Base-by-base conservation (phyloP, 768 basidiomycete genomes). In the Sporobolomyces pararoseus region DNA sequence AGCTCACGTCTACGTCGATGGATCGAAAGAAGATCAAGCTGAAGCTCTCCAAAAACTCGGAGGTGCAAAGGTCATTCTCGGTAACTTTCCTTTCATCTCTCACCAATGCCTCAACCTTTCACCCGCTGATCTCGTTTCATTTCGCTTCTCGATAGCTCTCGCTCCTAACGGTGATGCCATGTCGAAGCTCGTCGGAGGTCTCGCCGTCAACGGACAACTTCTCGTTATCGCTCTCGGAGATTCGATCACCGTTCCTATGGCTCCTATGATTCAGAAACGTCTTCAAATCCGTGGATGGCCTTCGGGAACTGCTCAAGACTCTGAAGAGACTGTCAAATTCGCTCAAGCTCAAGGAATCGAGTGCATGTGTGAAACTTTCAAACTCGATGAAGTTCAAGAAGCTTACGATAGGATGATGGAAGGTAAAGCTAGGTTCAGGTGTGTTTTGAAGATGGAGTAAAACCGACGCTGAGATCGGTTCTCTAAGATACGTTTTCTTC, bases 1-100 rank as follows among this genome's bases (percentile, higher is more conserved):
- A 35, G 82, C 82, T 0, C 75, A 80, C 60, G 68, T 77, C 25
- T 82, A 81, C 76, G 70, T 83, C 57, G 80, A 80, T 65, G 75
- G 76, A 25, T 72, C 76, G 12, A 73, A 75, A 49, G 74, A 72
- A 31, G 73, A 80, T 60, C 68, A 76, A 47, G 79, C 76, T 35
- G 78, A 77, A 51, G 77, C 69, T 29, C 77, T 82, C 21, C 70
- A 79, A 68, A 75, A 80, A 68, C 69, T 81, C 25, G 81, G 82
- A 12, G 81, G 82, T 21, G 81, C 82, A 12, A 79, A 80, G 59
- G 74, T 81, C 44, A 79, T 82, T 61, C 72, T 66, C 16, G 61
- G 65, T 53, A 37, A 10, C 50, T 63, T 19, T 6, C 25, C 12
- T 21, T 29, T 10, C 47, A 19, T 10, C 21, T 7, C 23, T 42